These are phyloP conservation scores for Lyophyllum shimeji DNA, from an alignment of 768 basidiomycete genomes.

Conservation along the genomic window DNA sequence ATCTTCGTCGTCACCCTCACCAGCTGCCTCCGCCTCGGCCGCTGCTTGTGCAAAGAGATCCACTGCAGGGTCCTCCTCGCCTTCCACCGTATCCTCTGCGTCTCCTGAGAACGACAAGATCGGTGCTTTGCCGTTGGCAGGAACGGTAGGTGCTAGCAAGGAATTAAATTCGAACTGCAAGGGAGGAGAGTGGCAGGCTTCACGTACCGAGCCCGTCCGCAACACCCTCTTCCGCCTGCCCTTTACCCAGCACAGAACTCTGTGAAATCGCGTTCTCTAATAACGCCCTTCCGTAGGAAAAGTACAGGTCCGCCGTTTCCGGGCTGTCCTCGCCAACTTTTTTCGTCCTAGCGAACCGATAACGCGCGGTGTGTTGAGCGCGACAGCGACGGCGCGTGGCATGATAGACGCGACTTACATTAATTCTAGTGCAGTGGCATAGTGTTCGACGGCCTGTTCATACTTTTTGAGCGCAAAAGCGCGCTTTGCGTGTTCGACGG, in stretches of 20 bases:
- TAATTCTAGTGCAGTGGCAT: conserved; percentile 81
- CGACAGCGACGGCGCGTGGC: conserved; percentile 4
- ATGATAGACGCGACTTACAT: conserved; percentile 56
- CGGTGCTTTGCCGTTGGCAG: conserved; percentile 43
- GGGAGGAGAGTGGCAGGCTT: neutral
- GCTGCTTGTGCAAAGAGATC: conserved; percentile 64
- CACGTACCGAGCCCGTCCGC: conserved; percentile 39
- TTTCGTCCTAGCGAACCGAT: conserved; percentile 53
- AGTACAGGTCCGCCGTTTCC: conserved; percentile 84
- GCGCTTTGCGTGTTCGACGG: conserved; percentile 80
- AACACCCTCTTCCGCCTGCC: conserved; percentile 58
- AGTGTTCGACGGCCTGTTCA: conserved; percentile 82
- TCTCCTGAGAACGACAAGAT: conserved; percentile 84
- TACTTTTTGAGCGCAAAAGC: conserved; percentile 86
- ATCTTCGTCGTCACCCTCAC: conserved; percentile 53
- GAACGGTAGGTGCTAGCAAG: conserved; percentile 30
- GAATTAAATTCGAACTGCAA: neutral
- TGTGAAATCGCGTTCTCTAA: conserved; percentile 90
- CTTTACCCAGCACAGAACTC: conserved; percentile 86
- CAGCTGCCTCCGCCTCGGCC: conserved; percentile 44
- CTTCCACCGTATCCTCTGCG: conserved; percentile 58
- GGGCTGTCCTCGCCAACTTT: conserved; percentile 78
- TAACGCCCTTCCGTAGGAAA: conserved; percentile 90
- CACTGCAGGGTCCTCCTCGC: conserved; percentile 50
- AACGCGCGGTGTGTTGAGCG: conserved; percentile 15